phyloP scores from a whole-genome alignment of 2,329 filamentous ascomycete genomes.

The Diaporthe australafricana region DNA sequence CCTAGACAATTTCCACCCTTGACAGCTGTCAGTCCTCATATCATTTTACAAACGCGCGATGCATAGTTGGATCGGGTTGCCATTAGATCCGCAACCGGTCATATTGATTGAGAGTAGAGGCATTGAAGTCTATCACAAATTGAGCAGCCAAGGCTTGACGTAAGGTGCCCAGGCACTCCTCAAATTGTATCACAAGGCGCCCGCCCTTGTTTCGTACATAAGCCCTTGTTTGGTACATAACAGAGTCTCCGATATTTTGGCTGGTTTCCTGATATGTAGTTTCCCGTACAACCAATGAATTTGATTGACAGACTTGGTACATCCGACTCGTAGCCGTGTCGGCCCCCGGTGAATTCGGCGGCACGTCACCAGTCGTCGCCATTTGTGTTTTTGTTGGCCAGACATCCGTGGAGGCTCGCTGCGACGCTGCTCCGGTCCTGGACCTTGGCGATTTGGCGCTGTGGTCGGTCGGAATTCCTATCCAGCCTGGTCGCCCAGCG shows the following conservation, averaged over 20 bases:
- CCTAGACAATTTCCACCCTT: not conserved
- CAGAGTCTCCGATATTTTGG: too few relatives aligned
- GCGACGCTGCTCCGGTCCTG: not conserved
- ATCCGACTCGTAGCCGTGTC: not conserved
- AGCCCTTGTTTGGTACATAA: too few relatives aligned
- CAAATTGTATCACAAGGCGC: not conserved
- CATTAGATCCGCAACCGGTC: not conserved
- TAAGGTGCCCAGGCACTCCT: not conserved
- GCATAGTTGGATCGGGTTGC: not conserved
- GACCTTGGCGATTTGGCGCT: not conserved
- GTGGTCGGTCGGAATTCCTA: not conserved
- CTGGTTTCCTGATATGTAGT: not conserved
- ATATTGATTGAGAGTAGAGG: not conserved
- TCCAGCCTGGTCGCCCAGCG: not conserved
- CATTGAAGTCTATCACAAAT: not conserved
- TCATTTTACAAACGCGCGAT: not conserved
- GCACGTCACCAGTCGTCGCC: not conserved
- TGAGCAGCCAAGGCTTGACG: not conserved
- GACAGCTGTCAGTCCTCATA: not conserved
- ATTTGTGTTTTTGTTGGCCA: not conserved
- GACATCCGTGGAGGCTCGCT: not conserved
- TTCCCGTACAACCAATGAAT: not conserved
- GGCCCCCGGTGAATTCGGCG: not conserved
- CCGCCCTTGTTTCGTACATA: not conserved
- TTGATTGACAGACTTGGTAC: not conserved